Base-by-base conservation (phyloP, 2,329 filamentous ascomycete species). In the Colletotrichum acutatum region DNA sequence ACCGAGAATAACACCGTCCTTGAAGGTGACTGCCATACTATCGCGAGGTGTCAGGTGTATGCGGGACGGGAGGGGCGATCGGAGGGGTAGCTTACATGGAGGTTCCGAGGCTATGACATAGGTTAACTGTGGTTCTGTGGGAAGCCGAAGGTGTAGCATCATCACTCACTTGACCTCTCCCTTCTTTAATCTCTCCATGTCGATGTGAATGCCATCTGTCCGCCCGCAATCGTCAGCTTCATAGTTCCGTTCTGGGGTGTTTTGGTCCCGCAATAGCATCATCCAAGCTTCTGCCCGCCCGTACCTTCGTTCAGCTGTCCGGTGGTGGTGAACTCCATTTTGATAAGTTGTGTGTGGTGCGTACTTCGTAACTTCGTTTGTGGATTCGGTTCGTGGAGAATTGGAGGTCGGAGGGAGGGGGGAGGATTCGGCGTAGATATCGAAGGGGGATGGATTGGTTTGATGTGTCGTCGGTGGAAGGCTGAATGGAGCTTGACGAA, bases 21-120 rank as follows among this genome's bases (percentile, higher is more conserved):
- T 97, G 91, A 99, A 99, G 80, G 97, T 98, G 83, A 98, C 95
- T 74, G 97, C 97, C 97, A 99, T 99, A 83, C 95, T 97, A 79
- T 76, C 58, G 46, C n/a, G 62, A 54, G 71, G 71, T 60, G 75
- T 77, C 70, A 78, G 78, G 81, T 72, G 69, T 75, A 74, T 74
- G 61, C 34, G 66, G 75, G 60, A 64, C 59, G 68, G 65, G 4
- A 42, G n/a, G n/a, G 53, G 37, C 24, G 32, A 9, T 34, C 9
- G 70, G 54, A 63, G 58, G 37, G 49, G 61, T 54, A 59, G 71
- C 92, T 86, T 89, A 97, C 95, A 99, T 98, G 68, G 97, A 98
- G 75, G 97, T 99, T 87, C 97, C 97, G 79, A 99, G 89, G 86
- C 95, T 98, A 78, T 65, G 72, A 52, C 42, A 71, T 70, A 72